Percentiles rank a stretch among this genome's conserved stretches.
Evolutionary conservation across 805 yeast species (phyloP).

Genomic region (Saccharomyces kudriavzevii): DNA sequence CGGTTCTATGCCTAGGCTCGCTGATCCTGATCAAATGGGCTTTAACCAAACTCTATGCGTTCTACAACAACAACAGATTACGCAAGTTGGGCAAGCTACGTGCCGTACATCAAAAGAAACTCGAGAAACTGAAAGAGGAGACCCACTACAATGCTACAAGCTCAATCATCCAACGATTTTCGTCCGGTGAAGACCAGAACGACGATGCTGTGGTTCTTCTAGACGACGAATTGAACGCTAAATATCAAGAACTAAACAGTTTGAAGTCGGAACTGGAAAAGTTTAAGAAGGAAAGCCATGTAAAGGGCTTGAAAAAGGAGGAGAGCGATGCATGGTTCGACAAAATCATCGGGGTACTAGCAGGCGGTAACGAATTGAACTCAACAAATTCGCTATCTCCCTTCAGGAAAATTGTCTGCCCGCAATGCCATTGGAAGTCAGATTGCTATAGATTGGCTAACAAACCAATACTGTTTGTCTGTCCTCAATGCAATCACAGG

Average conservation of each 20-base stretch:
- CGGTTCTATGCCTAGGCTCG: slow-evolving; percentile 1
- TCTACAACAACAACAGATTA: slow-evolving; percentile 9
- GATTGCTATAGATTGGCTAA: slow-evolving; percentile 21
- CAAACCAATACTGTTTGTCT: slow-evolving; percentile 18
- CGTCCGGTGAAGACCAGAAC: slow-evolving; percentile 42
- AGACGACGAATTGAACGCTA: slow-evolving; percentile 36
- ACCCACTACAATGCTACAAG: slow-evolving; percentile 73
- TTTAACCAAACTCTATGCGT: slow-evolving; percentile 5
- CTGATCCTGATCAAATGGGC: slow-evolving; percentile 6
- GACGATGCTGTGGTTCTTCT: slow-evolving; percentile 39
- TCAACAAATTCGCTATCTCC: slow-evolving; percentile 2
- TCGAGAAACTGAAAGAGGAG: slow-evolving; percentile 59
- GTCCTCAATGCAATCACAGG: slow-evolving; percentile 22
- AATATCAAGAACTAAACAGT: slow-evolving; percentile 34
- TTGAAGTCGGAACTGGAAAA: slow-evolving; percentile 27
- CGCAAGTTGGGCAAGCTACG: slow-evolving; percentile 30
- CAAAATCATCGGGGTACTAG: slow-evolving; percentile 22
- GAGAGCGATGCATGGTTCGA: slow-evolving; percentile 31
- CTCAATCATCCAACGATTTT: slow-evolving; percentile 59
- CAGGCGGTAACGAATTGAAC: slow-evolving; percentile 24
- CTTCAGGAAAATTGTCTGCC: slow-evolving; percentile 18
- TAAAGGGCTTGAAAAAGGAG: slow-evolving; percentile 8
- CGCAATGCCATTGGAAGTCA: slow-evolving; percentile 16
- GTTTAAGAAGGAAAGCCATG: slow-evolving; percentile 10
- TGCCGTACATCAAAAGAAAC: slow-evolving; percentile 42